Percentiles rank a stretch among this genome's conserved stretches.
Evolutionary conservation across 108 stramenopile genomes (phyloP).

Genomic region (Thalassiosira profunda): DNA sequence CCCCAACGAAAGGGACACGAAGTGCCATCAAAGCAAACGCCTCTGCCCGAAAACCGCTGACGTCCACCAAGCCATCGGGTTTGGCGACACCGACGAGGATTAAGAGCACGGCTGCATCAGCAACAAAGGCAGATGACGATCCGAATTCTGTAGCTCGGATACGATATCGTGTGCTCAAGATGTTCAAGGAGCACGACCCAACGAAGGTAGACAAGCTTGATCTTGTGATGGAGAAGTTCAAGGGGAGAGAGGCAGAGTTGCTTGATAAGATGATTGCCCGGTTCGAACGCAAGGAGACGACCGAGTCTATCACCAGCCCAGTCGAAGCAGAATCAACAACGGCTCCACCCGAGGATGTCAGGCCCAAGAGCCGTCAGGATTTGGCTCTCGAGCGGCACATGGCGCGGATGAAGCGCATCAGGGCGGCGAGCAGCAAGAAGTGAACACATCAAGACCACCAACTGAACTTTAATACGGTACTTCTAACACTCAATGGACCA

Average conservation of each 20-base stretch:
- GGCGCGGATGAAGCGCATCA: conserved; percentile 73
- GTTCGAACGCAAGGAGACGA: conserved; percentile 52
- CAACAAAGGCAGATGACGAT: conserved; percentile 8
- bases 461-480: no score
- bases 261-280: conserved; percentile 89
- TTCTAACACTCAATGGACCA: no score
- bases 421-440: conserved; percentile 3
- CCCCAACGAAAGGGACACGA: conserved; percentile 15
- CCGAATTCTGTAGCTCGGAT: conserved; percentile 51
- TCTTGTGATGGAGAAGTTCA: conserved; percentile 88
- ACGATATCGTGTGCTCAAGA: conserved; percentile 64
- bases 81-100: conserved; percentile 7
- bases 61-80: neutral
- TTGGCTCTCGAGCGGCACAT: conserved; percentile 77
- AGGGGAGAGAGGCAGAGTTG: conserved; percentile 82
- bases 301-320: conserved; percentile 20
- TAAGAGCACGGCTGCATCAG: conserved; percentile 9
- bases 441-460: conserved; percentile 1
- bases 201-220: conserved; percentile 86
- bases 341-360: conserved; percentile 24
- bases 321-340: conserved; percentile 14
- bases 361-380: conserved; percentile 64
- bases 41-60: conserved; percentile 5
- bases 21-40: neutral
- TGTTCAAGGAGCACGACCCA: conserved; percentile 86